Evolutionary conservation across 352 stramenopile species (phyloP), one percentile per base, ranked within the genome.

Genomic region (Phytophthora sp.): DNA sequence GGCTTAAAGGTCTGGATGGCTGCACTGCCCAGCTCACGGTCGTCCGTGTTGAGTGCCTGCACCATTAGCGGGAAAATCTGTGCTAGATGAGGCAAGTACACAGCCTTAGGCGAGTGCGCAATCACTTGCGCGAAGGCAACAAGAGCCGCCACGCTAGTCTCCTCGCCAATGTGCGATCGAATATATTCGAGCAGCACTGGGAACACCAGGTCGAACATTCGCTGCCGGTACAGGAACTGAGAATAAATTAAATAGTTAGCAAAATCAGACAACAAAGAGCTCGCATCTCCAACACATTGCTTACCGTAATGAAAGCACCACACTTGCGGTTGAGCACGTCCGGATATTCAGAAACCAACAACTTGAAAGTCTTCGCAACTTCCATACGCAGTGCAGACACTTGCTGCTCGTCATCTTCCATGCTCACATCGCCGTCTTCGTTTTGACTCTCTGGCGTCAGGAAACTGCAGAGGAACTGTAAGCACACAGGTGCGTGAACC

Each of bases 261-360:
- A 9, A 56, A 9, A 24, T 7, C 5, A 34, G 28, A n/a, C 21
- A 8, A 46, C 34, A 15, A 21, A 23, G 31, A 37, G 12, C 21
- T 24, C 54, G 27, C 11, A 12, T 51, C 5, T 21, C 1, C 23
- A 60, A 42, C 15, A 23, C 4, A 53, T 54, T 26, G 12, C 52
- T 62, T 82, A 95, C 87, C 69, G 68, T 94, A 59, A 93, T 92
- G 31, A 79, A 74, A 11, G 87, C 87, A 23, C 86, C 85, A 34
- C 85, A 94, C 59, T 94, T 94, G 60, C 84, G 84, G 64, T 92
- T 94, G 18, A 95, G 74, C 35, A 92, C 85, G 46, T 95, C 85
- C 0, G 82, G 76, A 30, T 80, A 87, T 56, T 95, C 87, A 7
- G 74, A 89, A 44, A 95, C 76, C 24, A 95, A 69, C 41, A 94